These are phyloP conservation scores for Diaporthe nobilis DNA, from an alignment of 2,329 filamentous ascomycete genomes.

Conservation along the genomic window DNA sequence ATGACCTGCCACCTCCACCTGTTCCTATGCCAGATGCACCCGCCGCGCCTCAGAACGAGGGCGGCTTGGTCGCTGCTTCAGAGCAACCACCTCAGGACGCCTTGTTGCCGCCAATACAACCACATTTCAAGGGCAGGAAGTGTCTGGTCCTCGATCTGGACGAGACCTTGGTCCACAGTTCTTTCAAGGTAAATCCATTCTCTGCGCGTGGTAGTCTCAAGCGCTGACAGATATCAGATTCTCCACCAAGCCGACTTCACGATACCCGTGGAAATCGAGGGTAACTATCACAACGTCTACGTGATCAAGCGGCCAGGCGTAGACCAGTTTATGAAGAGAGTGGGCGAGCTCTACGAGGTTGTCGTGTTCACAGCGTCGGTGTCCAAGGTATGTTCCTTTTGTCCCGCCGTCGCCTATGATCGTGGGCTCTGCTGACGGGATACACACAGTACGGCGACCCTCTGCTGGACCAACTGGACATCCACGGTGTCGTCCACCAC, in stretches of 20 bases:
- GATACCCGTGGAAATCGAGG: slow-evolving; percentile 98
- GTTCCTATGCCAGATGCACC: slow-evolving; percentile 57
- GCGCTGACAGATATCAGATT: slow-evolving; percentile 70
- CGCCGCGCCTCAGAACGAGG: slow-evolving; percentile 55
- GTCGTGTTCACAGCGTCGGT: slow-evolving; percentile 99
- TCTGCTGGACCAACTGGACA: slow-evolving; percentile 94
- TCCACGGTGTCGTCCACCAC: slow-evolving; percentile 96
- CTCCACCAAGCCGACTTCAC: slow-evolving; percentile 98
- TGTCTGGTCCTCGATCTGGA: slow-evolving; percentile 96
- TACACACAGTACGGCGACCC: slow-evolving; percentile 88
- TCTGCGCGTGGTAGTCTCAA: background rate
- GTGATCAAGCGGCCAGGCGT: slow-evolving; percentile 99
- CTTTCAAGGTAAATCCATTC: slow-evolving; percentile 83
- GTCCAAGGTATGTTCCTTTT: slow-evolving; percentile 79
- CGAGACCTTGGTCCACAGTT: slow-evolving; percentile 97
- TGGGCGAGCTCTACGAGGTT: slow-evolving; percentile 97
- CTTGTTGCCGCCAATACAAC: slow-evolving; percentile 85
- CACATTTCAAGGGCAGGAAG: slow-evolving; percentile 88
- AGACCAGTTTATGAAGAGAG: slow-evolving; percentile 98
- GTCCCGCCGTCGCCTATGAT: background rate
- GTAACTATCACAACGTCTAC: slow-evolving; percentile 99
- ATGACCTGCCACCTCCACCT: slow-evolving; percentile 62
- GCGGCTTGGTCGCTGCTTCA: slow-evolving; percentile 60
- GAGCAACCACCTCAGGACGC: slow-evolving; percentile 71
- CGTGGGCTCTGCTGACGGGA: slow-evolving; percentile 38